These are phyloP conservation scores for Raffaelea albimanens DNA, from an alignment of 2,329 filamentous ascomycete genomes.

Conservation along the genomic window DNA sequence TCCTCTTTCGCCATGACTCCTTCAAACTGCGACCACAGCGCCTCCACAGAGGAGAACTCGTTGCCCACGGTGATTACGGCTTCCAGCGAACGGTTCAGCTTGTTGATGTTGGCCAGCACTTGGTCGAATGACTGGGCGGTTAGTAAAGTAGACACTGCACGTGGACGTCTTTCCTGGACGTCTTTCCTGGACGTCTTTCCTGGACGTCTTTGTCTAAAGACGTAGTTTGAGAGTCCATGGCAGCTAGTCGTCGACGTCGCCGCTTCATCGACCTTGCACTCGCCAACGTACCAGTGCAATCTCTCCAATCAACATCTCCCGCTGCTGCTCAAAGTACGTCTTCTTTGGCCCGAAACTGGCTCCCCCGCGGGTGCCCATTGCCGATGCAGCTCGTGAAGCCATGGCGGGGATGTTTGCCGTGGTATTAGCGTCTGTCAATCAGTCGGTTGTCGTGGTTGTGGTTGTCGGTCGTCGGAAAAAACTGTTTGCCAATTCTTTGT, in stretches of 20 bases:
- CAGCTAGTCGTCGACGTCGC: background rate
- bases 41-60: conserved; percentile 94
- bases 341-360: conserved; percentile 22
- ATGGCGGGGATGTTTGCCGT: too few relatives aligned
- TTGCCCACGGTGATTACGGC: conserved; percentile 88
- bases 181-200: too few relatives aligned
- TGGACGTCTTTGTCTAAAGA: too few relatives aligned
- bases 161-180: too few relatives aligned
- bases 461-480: too few relatives aligned
- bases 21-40: conserved; percentile 95
- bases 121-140: conserved; percentile 63
- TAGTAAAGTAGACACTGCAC: too few relatives aligned
- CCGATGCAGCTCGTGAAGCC: too few relatives aligned
- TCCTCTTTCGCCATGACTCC: conserved; percentile 72
- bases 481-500: too few relatives aligned
- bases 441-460: too few relatives aligned
- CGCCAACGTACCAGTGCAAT: conserved; percentile 53
- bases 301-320: conserved; percentile 60
- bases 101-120: conserved; percentile 92
- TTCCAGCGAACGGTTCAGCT: conserved; percentile 84
- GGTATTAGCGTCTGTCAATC: too few relatives aligned
- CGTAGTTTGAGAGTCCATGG: background rate
- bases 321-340: conserved; percentile 68
- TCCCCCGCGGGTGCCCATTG: background rate
- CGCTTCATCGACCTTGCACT: background rate